Percentiles rank a stretch among this genome's conserved stretches.
Evolutionary conservation across 2,329 filamentous ascomycete species (phyloP).

Genomic region (Dactylellina cionopaga): DNA sequence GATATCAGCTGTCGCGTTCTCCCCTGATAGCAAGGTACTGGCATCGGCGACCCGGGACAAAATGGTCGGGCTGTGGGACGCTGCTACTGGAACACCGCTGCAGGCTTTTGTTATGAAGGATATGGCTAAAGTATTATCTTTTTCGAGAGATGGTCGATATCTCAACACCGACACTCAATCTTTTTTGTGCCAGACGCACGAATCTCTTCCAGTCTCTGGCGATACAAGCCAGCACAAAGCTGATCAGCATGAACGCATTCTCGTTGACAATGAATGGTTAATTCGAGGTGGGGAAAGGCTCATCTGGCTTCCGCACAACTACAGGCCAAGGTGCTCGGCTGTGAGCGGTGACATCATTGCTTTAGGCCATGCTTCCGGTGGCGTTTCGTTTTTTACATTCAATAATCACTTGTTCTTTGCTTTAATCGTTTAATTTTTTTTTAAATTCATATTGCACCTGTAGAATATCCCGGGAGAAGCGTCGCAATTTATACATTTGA

Average conservation of each 20-base stretch:
- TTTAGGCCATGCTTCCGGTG: constrained; percentile 1
- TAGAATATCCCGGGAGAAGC: no score
- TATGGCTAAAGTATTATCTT: background rate
- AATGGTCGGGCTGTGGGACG: no score
- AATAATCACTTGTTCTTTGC: no score
- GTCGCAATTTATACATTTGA: no score
- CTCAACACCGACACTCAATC: background rate
- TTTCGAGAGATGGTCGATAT: background rate
- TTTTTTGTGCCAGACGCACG: background rate
- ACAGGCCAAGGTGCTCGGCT: background rate
- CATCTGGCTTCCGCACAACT: no score
- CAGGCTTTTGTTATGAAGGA: background rate
- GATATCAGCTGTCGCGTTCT: no score
- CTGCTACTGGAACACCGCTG: background rate
- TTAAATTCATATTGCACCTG: no score
- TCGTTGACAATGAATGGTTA: constrained; percentile 14
- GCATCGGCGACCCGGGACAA: no score
- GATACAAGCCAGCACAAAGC: background rate
- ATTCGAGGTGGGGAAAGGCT: background rate
- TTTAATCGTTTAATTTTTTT: no score
- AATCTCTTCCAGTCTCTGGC: background rate
- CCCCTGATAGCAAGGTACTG: no score
- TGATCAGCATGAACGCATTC: background rate
- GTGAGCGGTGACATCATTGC: background rate
- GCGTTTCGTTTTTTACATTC: constrained; percentile 11